A percentile compares a stretch with the other conserved stretches of the same genome.
Evolutionary conservation across 352 stramenopile genomes (phyloP).

Genomic region (Thraustotheca clavata): DNA sequence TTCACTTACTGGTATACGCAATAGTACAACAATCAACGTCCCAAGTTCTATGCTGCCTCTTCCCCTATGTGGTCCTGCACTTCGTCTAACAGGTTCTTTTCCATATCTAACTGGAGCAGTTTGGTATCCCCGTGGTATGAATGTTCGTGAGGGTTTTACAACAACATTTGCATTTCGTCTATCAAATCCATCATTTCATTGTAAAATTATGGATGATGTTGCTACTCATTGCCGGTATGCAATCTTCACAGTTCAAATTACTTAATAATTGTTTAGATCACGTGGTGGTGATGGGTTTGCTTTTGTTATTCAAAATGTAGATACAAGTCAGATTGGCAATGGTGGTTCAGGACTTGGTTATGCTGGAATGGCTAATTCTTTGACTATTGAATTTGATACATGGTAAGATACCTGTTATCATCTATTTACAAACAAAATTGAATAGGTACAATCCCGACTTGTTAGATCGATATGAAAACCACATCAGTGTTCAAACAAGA

Average conservation of each 20-base stretch:
- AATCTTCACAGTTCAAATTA: slow-evolving; percentile 15
- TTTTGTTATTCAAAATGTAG: slow-evolving; percentile 80
- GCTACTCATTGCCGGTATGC: slow-evolving; percentile 64
- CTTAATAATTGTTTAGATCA: slow-evolving; percentile 41
- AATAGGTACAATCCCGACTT: slow-evolving; percentile 75
- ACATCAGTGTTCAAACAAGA: slow-evolving; percentile 81
- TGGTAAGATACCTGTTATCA: too few relatives aligned
- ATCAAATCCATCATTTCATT: slow-evolving; percentile 77
- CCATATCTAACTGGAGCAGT: slow-evolving; percentile 71
- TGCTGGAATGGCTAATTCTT: slow-evolving; percentile 66
- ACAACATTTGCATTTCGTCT: slow-evolving; percentile 80
- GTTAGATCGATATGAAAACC: slow-evolving; percentile 87
- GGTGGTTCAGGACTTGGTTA: slow-evolving; percentile 81
- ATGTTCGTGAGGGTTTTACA: slow-evolving; percentile 86
- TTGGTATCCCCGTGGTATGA: slow-evolving; percentile 87
- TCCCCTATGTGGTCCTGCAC: slow-evolving; percentile 42
- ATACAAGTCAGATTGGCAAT: slow-evolving; percentile 47
- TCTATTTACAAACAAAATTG: not conserved
- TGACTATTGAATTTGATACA: slow-evolving; percentile 91
- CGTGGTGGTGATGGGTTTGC: slow-evolving; percentile 68
- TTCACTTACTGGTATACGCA: slow-evolving; percentile 24
- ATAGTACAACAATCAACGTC: slow-evolving; percentile 30
- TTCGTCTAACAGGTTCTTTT: slow-evolving; percentile 72
- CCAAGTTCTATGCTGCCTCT: slow-evolving; percentile 31
- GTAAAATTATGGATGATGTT: slow-evolving; percentile 81